Evolutionary conservation across 768 basidiomycete genomes (phyloP).

Genomic region (Kwoniella sp.): DNA sequence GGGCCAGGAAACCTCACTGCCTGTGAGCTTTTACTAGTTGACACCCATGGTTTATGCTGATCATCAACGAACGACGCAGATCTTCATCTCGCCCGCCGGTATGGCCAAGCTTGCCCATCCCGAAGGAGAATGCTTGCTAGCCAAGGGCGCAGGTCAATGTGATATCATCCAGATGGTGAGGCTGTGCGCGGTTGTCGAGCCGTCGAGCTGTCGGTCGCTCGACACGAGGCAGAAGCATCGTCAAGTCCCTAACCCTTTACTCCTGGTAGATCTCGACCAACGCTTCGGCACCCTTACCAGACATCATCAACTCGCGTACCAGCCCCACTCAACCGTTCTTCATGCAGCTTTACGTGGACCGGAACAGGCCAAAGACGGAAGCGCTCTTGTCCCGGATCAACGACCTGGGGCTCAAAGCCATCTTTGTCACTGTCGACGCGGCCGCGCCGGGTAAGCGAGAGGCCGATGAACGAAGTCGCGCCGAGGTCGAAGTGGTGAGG

Average conservation of each 20-base stretch:
- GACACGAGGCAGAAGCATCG: not conserved
- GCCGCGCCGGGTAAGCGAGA: constrained; percentile 49
- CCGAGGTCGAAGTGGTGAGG: constrained; percentile 47
- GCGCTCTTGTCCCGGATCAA: constrained; percentile 43
- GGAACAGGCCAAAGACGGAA: constrained; percentile 47
- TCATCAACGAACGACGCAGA: constrained; percentile 11
- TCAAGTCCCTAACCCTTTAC: not conserved
- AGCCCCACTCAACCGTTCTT: constrained; percentile 45
- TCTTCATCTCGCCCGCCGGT: constrained; percentile 52
- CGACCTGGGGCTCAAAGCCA: constrained; percentile 42
- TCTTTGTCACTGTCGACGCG: constrained; percentile 50
- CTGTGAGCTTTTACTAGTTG: constrained; percentile 23
- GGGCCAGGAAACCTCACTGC: constrained; percentile 46
- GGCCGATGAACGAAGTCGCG: constrained; percentile 46
- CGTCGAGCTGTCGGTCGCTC: not conserved
- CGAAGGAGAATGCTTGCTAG: constrained; percentile 47
- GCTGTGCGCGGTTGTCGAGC: not conserved
- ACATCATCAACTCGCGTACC: constrained; percentile 32
- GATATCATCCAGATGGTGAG: constrained; percentile 45
- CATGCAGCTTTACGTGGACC: constrained; percentile 50
- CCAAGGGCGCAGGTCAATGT: constrained; percentile 41
- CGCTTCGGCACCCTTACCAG: constrained; percentile 48
- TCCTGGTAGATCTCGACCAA: constrained; percentile 50
- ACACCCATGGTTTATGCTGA: not conserved
- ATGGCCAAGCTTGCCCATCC: constrained; percentile 52